phyloP scores from a whole-genome alignment of 345 rosid species.

The Pugionium cornutum region DNA sequence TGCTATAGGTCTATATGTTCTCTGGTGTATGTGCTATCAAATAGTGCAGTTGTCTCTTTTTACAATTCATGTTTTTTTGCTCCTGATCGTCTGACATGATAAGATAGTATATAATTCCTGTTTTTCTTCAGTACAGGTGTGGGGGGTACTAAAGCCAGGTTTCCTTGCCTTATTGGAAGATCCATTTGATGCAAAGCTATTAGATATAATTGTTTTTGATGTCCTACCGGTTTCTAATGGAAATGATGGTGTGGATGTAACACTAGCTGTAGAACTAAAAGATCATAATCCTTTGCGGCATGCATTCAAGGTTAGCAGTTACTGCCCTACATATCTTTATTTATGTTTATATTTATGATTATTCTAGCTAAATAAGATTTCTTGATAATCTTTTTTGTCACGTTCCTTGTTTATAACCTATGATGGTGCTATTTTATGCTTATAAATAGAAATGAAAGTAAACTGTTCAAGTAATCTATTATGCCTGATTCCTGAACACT shows the following conservation, averaged over 20 bases:
- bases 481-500: conserved; percentile 1
- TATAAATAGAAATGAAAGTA: neutral
- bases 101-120: conserved; percentile 31
- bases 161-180: conserved; percentile 90
- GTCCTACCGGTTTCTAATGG: conserved; percentile 91
- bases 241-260: conserved; percentile 70
- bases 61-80: conserved; percentile 15
- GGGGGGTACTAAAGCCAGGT: conserved; percentile 98
- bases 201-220: conserved; percentile 90
- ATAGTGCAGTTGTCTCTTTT: conserved; percentile 14
- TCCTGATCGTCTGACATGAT: conserved; percentile 13
- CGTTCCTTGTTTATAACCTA: conserved; percentile 7
- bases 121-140: conserved; percentile 74
- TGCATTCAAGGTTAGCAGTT: conserved; percentile 72
- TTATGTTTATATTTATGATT: neutral
- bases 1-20: conserved; percentile 11
- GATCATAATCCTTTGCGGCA: conserved; percentile 94
- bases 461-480: conserved; percentile 14
- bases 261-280: conserved; percentile 80
- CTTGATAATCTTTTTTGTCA: conserved; percentile 5
- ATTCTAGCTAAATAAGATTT: conserved; percentile 8
- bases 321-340: conserved; percentile 4
- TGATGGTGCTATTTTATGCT: conserved; percentile 19
- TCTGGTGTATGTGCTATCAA: conserved; percentile 13
- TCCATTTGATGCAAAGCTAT: conserved; percentile 78